These are phyloP conservation scores for Suillus hirtellus DNA, from an alignment of 768 basidiomycete species.

Conservation along the genomic window DNA sequence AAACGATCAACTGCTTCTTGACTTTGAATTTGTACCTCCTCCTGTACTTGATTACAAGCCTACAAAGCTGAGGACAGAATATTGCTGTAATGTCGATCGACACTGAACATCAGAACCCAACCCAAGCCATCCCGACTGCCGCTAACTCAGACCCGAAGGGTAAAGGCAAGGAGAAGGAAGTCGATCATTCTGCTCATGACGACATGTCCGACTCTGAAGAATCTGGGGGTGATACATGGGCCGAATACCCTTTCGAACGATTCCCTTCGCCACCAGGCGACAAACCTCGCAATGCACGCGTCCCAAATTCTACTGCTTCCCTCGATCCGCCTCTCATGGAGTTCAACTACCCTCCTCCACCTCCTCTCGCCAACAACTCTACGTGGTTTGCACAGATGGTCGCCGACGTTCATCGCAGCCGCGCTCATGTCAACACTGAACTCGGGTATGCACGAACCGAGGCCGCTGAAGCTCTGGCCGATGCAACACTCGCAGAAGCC, in stretches of 20 bases:
- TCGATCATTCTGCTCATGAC: not conserved
- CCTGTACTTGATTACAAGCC: not conserved
- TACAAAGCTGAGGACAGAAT: not conserved
- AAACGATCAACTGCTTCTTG: not conserved
- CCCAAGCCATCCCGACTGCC: not conserved
- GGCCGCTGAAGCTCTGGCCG: slow-evolving; percentile 23
- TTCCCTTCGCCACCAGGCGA: slow-evolving; percentile 30
- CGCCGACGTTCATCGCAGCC: slow-evolving; percentile 28
- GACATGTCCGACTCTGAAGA: not conserved
- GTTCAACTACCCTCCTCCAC: slow-evolving; percentile 29
- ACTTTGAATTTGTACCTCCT: not conserved
- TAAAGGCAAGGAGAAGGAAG: slow-evolving; percentile 13
- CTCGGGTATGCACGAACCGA: slow-evolving; percentile 22
- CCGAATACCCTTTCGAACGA: slow-evolving; percentile 28
- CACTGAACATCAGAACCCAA: not conserved
- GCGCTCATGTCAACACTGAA: slow-evolving; percentile 19
- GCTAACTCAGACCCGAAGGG: slow-evolving; percentile 3
- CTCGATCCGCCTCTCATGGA: slow-evolving; percentile 30
- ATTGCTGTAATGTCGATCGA: not conserved
- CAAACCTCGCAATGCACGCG: slow-evolving; percentile 4
- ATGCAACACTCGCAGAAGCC: slow-evolving; percentile 27
- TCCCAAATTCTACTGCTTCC: slow-evolving; percentile 5
- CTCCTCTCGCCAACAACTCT: slow-evolving; percentile 29
- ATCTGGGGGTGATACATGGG: slow-evolving; percentile 2
- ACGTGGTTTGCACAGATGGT: slow-evolving; percentile 30